Conservation (phyloP, 192 early-diverging fungal species). For the Podila epigama region DNA sequence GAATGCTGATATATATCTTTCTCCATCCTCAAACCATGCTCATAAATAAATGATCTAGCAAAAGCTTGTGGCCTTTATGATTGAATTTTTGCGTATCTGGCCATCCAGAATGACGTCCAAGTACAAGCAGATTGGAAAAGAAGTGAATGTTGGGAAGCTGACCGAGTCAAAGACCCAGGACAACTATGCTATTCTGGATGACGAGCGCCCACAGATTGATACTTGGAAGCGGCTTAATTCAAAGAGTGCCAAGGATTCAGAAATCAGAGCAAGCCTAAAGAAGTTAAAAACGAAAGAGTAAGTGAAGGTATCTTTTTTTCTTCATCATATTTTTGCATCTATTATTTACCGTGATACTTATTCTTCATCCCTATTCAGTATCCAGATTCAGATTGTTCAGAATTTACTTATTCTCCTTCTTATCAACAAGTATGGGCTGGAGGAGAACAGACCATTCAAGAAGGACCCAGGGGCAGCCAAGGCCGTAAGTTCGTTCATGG, state of each 20-base stretch:
- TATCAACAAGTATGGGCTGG: conserved; percentile 29
- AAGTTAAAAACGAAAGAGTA: conserved; percentile 46
- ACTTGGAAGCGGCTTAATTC: conserved; percentile 15
- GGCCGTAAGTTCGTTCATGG: conserved; percentile 24
- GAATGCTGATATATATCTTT: too few relatives aligned
- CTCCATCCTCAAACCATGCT: too few relatives aligned
- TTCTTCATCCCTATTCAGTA: neutral
- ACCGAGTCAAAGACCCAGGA: conserved; percentile 19
- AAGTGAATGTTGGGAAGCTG: conserved; percentile 17
- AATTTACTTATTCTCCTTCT: conserved; percentile 36
- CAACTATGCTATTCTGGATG: conserved; percentile 35
- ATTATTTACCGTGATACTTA: neutral
- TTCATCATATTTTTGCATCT: neutral
- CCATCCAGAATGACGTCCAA: conserved; percentile 33
- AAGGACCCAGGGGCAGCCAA: conserved; percentile 42
- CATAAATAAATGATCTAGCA: conserved; percentile 23
- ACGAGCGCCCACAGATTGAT: conserved; percentile 30
- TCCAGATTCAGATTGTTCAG: conserved; percentile 42
- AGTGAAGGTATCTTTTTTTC: neutral
- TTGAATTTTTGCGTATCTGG: conserved; percentile 48
- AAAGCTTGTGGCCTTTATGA: conserved; percentile 40
- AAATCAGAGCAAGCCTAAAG: conserved; percentile 7
- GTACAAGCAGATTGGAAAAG: conserved; percentile 30
- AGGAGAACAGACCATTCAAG: conserved; percentile 47
- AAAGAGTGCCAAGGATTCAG: conserved; percentile 21